Evolutionary conservation across 192 early-diverging fungal species (phyloP).

Genomic region (Pecoramyces ruminantium): DNA sequence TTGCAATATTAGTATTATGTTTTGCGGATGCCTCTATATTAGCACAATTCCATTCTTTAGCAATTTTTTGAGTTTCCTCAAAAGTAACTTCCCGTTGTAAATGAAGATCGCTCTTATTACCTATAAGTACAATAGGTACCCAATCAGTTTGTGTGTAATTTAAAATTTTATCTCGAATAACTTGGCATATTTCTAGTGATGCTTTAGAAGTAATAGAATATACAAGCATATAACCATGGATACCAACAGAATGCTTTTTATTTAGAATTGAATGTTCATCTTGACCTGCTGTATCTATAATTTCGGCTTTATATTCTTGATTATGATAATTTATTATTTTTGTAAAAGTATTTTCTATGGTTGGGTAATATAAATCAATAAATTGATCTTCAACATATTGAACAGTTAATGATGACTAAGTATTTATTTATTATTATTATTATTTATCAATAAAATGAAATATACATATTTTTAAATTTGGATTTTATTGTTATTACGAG

Average conservation of each 20-base stretch:
- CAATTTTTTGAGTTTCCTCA: conserved; percentile 60
- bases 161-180: conserved; percentile 86
- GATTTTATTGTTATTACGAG: too few relatives aligned
- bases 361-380: conserved; percentile 84
- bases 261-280: conserved; percentile 91
- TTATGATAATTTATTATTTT: conserved; percentile 67
- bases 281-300: conserved; percentile 94
- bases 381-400: conserved; percentile 88
- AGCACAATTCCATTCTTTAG: conserved; percentile 69
- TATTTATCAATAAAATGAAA: too few relatives aligned
- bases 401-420: conserved; percentile 79
- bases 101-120: conserved; percentile 63
- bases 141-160: conserved; percentile 77
- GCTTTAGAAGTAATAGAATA: conserved; percentile 75
- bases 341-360: conserved; percentile 80
- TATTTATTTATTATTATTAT: too few relatives aligned
- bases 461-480: too few relatives aligned
- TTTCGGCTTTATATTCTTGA: conserved; percentile 73
- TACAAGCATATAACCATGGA: conserved; percentile 87
- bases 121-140: conserved; percentile 24
- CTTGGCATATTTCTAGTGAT: conserved; percentile 77
- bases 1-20: conserved; percentile 64
- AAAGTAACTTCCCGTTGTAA: conserved; percentile 55
- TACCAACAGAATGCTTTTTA: conserved; percentile 70
- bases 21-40: conserved; percentile 84